These are phyloP conservation scores for Coffea eugenioides DNA, from an alignment of 257 asterid species.

Conservation along the genomic window DNA sequence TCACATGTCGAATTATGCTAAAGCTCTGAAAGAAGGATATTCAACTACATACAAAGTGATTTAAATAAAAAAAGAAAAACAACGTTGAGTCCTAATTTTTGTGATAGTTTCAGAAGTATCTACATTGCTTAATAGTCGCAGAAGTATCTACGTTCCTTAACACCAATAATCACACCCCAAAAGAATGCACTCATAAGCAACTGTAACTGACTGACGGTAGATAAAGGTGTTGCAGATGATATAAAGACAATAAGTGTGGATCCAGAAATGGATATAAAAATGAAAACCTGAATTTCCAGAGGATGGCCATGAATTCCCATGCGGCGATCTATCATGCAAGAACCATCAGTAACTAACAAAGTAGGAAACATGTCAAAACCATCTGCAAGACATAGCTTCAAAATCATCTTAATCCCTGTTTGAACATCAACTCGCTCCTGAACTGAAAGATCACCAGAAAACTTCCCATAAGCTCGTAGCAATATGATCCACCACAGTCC, in stretches of 20 bases:
- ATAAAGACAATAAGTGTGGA: neutral
- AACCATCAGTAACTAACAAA: too few species aligned
- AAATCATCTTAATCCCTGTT: too few species aligned
- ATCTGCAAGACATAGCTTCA: too few species aligned
- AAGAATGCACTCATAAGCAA: neutral
- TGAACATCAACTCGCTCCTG: constrained; percentile 32
- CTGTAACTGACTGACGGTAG: neutral
- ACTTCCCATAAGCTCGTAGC: constrained; percentile 78
- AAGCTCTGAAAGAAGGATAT: neutral
- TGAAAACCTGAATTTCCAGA: constrained; percentile 68
- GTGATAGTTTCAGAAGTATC: neutral
- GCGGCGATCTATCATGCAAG: constrained; percentile 86
- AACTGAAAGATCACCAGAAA: constrained; percentile 71
- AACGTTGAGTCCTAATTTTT: neutral
- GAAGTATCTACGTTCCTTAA: too few species aligned
- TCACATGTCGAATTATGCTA: neutral
- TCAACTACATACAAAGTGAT: neutral
- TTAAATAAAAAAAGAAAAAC: neutral
- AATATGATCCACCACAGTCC: constrained; percentile 88
- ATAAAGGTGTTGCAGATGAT: neutral
- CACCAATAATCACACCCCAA: too few species aligned
- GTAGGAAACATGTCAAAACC: too few species aligned
- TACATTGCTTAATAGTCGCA: too few species aligned
- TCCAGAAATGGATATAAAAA: neutral
- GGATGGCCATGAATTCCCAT: constrained; percentile 93